Evolutionary conservation across 306 rosid species (phyloP).

Genomic region (Trifolium fragiferum): DNA sequence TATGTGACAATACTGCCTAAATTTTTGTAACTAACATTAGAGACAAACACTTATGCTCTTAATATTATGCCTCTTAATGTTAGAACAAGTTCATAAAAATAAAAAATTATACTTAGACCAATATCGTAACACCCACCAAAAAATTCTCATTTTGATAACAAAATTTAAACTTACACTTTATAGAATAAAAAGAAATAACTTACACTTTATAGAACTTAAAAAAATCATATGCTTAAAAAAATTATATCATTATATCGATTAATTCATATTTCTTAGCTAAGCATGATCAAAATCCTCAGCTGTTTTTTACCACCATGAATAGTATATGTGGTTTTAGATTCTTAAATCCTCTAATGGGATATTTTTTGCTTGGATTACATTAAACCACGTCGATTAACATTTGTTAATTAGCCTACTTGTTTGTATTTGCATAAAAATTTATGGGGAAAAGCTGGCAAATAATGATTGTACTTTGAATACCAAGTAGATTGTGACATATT

Average conservation of each 20-base stretch:
- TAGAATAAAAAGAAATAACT: too few relatives aligned
- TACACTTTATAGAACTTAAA: neutral
- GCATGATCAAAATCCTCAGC: neutral
- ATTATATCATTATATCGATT: too few relatives aligned
- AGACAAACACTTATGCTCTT: too few relatives aligned
- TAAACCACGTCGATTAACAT: neutral
- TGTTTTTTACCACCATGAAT: neutral
- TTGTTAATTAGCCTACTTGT: conserved; percentile 9
- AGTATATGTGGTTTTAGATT: neutral
- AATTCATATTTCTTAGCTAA: neutral
- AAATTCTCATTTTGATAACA: neutral
- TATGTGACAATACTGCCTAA: too few relatives aligned
- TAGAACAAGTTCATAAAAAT: neutral
- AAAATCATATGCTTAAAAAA: too few relatives aligned
- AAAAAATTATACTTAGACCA: neutral
- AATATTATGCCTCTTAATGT: neutral
- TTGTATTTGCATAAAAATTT: conserved; percentile 10
- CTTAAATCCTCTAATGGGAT: neutral
- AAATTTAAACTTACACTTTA: neutral
- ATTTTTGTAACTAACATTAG: too few relatives aligned
- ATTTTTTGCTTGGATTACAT: neutral
- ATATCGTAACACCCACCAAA: too few relatives aligned
- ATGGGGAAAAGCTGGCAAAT: conserved; percentile 41
- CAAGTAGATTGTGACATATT: conserved; percentile 4
- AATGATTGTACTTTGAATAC: conserved; percentile 39